phyloP scores from a whole-genome alignment of 2,329 filamentous ascomycete species.

The Calonectria hawksworthii region DNA sequence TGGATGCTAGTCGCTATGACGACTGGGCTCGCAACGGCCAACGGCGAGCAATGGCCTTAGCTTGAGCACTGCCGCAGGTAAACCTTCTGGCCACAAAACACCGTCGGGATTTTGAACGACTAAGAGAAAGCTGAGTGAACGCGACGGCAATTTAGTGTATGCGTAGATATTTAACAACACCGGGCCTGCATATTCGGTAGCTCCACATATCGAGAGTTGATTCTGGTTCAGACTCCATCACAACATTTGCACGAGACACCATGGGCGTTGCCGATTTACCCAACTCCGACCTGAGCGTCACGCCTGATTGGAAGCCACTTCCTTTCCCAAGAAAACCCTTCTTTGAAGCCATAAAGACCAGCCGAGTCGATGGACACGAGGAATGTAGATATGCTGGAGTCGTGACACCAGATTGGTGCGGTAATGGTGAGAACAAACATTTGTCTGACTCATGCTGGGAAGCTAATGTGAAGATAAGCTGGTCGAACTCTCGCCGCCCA shows the following conservation, averaged over 20 bases:
- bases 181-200: not conserved
- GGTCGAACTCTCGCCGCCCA: not conserved
- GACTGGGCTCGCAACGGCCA: no score
- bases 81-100: not conserved
- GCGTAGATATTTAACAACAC: not conserved
- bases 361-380: not conserved
- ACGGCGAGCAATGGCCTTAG: not conserved
- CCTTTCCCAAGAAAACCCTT: not conserved
- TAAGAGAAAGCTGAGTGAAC: not conserved
- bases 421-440: not conserved
- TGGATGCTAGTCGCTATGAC: not conserved
- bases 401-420: not conserved
- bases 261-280: constrained; percentile 1
- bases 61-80: not conserved
- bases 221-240: not conserved
- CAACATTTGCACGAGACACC: not conserved
- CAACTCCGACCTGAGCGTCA: not conserved
- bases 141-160: no score
- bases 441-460: not conserved
- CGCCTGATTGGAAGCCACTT: not conserved
- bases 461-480: not conserved
- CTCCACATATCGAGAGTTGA: not conserved
- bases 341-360: not conserved
- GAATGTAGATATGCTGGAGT: not conserved
- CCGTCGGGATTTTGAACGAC: not conserved